Conservation (phyloP, 768 basidiomycete genomes). For the Calocera cornea region DNA sequence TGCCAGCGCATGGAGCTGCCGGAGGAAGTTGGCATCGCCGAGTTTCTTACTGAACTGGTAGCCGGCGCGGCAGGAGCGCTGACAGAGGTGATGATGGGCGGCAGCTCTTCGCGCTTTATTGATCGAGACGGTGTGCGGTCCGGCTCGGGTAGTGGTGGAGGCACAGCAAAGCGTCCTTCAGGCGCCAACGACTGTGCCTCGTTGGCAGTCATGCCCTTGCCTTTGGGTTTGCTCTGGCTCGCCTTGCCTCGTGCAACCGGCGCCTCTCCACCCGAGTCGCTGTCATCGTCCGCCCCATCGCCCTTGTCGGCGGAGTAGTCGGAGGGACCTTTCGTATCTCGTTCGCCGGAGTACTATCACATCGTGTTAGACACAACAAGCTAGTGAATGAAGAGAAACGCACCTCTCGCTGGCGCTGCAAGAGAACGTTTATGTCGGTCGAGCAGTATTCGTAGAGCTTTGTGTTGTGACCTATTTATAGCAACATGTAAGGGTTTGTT, state of each 20-base stretch:
- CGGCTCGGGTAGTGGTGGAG: neutral
- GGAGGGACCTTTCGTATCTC: conserved; percentile 36
- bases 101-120: neutral
- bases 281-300: conserved; percentile 21
- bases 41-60: neutral
- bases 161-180: neutral
- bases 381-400: conserved; percentile 12
- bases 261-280: conserved; percentile 17
- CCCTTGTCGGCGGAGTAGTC: conserved; percentile 28
- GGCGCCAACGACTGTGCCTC: neutral
- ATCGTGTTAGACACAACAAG: neutral
- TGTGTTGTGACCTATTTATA: conserved; percentile 48
- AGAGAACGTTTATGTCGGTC: conserved; percentile 50
- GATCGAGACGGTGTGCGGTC: neutral
- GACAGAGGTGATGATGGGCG: neutral
- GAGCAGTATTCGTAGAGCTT: conserved; percentile 78
- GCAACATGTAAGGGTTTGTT: conserved; percentile 15
- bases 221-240: neutral
- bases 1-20: neutral
- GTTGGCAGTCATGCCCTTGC: neutral
- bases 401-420: conserved; percentile 51
- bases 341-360: conserved; percentile 39
- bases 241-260: neutral
- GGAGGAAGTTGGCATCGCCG: neutral
- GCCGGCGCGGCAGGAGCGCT: neutral